These are phyloP conservation scores for Populus davidiana DNA, from an alignment of 345 rosid species.

Conservation along the genomic window DNA sequence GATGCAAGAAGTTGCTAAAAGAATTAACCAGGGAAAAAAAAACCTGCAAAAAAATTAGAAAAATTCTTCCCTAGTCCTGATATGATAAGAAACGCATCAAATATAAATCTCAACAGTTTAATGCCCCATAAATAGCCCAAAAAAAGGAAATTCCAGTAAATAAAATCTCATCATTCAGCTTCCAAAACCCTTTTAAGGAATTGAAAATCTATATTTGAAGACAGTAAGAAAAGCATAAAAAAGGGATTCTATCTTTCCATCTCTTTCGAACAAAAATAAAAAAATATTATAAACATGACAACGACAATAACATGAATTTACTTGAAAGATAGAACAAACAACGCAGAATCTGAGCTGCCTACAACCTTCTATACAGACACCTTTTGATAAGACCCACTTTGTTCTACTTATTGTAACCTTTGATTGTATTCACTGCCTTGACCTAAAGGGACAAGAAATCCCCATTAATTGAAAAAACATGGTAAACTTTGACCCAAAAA, in stretches of 20 bases:
- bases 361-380: not conserved
- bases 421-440: not conserved
- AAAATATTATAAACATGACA: too few species aligned
- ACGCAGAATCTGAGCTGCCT: not conserved
- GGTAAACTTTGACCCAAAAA: not conserved
- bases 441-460: not conserved
- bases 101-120: not conserved
- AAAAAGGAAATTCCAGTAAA: not conserved
- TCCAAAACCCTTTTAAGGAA: not conserved
- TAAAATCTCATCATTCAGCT: not conserved
- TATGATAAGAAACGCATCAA: constrained; percentile 1
- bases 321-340: not conserved
- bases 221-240: not conserved
- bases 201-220: not conserved
- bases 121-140: not conserved
- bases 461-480: not conserved
- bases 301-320: not conserved
- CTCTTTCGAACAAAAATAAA: not conserved
- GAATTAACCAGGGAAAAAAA: not conserved
- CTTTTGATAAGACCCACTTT: not conserved
- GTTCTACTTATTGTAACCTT: not conserved
- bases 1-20: not conserved
- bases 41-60: not conserved
- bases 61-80: not conserved
- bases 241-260: not conserved